phyloP scores from a whole-genome alignment of 257 asterid genomes.

The Handroanthus guayacan region DNA sequence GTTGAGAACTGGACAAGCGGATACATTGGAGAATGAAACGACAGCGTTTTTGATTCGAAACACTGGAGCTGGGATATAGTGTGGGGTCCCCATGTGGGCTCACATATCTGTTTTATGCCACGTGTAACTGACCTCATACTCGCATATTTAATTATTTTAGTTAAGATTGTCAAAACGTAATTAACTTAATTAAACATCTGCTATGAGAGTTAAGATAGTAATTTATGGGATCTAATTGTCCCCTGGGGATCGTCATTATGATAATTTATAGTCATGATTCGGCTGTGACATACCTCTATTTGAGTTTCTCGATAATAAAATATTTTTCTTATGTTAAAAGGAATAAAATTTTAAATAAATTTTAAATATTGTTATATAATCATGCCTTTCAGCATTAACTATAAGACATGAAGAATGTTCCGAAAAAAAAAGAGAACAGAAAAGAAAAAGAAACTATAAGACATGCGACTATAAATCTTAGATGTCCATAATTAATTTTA shows the following conservation, averaged over 20 bases:
- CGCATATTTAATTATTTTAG: background rate
- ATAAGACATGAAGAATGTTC: too few relatives aligned
- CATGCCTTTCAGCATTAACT: too few relatives aligned
- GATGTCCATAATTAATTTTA: too few relatives aligned
- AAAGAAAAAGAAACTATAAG: too few relatives aligned
- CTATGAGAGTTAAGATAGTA: background rate
- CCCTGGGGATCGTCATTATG: background rate
- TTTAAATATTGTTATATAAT: too few relatives aligned
- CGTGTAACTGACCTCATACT: background rate
- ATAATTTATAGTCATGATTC: background rate
- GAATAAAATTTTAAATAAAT: too few relatives aligned
- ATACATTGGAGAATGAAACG: constrained; percentile 32
- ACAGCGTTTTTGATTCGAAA: constrained; percentile 29
- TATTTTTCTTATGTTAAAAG: too few relatives aligned
- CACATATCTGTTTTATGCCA: constrained; percentile 4
- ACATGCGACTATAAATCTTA: too few relatives aligned
- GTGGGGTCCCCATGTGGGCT: constrained; percentile 29
- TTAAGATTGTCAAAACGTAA: background rate
- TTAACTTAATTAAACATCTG: background rate
- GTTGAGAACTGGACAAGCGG: constrained; percentile 16
- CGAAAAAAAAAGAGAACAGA: too few relatives aligned
- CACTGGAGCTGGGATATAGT: background rate
- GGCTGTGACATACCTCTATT: too few relatives aligned
- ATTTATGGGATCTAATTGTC: background rate
- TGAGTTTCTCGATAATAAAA: too few relatives aligned